Percentiles rank a stretch among this genome's conserved stretches.
These are phyloP conservation scores for Bryoerythrophyllum caledonicum DNA, from an alignment of 225 moss, liverwort and hornwort species.

Conservation along the genomic window DNA sequence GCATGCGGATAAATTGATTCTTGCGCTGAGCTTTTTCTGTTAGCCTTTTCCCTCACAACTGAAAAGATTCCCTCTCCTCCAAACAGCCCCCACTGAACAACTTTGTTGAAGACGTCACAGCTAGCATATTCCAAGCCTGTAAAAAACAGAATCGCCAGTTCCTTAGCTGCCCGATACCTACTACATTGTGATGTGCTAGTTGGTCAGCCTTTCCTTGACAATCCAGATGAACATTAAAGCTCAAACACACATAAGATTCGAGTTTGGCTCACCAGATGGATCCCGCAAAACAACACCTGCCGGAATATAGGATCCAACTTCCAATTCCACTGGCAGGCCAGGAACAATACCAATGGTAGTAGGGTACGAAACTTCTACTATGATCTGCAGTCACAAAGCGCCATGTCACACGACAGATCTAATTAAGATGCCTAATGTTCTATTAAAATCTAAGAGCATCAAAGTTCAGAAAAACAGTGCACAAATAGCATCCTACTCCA, in stretches of 20 bases:
- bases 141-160: constrained; percentile 28
- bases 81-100: constrained; percentile 56
- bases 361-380: constrained; percentile 83
- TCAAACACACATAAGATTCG: constrained; percentile 4
- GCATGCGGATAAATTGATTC: constrained; percentile 50
- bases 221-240: constrained; percentile 5
- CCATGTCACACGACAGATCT: constrained; percentile 7
- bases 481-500: background rate
- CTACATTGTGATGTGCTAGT: constrained; percentile 9
- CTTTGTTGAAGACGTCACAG: constrained; percentile 53
- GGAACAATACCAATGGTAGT: constrained; percentile 63
- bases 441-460: constrained; percentile 23
- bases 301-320: constrained; percentile 81
- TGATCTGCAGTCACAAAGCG: constrained; percentile 50
- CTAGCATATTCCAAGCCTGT: constrained; percentile 62
- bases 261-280: constrained; percentile 53
- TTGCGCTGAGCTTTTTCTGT: constrained; percentile 36
- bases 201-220: constrained; percentile 10
- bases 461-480: constrained; percentile 14
- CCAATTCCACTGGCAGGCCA: constrained; percentile 79
- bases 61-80: constrained; percentile 58
- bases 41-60: constrained; percentile 36
- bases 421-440: constrained; percentile 9
- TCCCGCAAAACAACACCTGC: constrained; percentile 72
- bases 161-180: constrained; percentile 8